phyloP scores from a whole-genome alignment of 805 yeast species.

The Metschnikowia santaceciliae region DNA sequence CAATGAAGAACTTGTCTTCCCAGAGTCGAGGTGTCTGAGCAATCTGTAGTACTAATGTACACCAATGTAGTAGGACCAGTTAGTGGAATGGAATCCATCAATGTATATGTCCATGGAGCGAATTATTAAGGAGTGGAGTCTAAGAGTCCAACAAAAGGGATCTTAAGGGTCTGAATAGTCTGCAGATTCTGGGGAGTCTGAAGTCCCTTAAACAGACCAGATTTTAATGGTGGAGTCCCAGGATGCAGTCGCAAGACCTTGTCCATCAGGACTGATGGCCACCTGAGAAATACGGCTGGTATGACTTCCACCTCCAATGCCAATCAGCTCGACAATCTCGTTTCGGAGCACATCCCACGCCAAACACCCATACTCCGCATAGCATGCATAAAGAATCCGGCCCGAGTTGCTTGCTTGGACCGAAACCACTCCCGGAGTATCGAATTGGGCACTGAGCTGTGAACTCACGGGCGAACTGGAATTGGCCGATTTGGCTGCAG shows the following conservation, averaged over 20 bases:
- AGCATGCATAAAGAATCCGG: conserved; percentile 67
- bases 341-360: conserved; percentile 74
- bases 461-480: conserved; percentile 16
- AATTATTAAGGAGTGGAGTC: not conserved
- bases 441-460: conserved; percentile 32
- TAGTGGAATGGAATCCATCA: not conserved
- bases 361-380: conserved; percentile 69
- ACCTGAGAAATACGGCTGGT: conserved; percentile 59
- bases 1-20: not conserved
- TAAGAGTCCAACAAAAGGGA: no score
- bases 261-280: conserved; percentile 66
- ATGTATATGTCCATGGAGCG: no score
- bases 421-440: conserved; percentile 67
- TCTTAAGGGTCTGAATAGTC: no score
- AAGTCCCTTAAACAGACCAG: conserved; percentile 41
- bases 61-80: not conserved
- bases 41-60: not conserved
- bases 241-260: conserved; percentile 72
- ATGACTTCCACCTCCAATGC: conserved; percentile 47
- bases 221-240: conserved; percentile 74
- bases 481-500: conserved; percentile 5
- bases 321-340: conserved; percentile 60
- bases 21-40: not conserved
- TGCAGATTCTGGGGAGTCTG: not conserved
- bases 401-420: conserved; percentile 74